A percentile compares a stretch with the other conserved stretches of the same genome.
Conservation (phyloP, 495 filamentous ascomycete genomes). For the Podospora anserina region DNA sequence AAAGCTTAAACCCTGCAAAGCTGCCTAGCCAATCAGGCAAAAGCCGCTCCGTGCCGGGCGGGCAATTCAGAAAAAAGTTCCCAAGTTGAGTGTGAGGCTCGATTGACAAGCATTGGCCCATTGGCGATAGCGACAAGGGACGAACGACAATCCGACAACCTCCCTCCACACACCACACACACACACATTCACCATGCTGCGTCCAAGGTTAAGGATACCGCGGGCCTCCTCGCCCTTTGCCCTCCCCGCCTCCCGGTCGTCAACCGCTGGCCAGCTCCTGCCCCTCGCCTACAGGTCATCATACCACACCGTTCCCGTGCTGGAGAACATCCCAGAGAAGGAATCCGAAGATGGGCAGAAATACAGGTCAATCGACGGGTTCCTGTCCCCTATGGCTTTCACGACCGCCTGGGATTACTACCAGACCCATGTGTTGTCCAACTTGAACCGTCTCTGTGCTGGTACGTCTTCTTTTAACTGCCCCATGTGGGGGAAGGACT, state of each 20-base stretch:
- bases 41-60: neutral
- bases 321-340: slow-evolving; percentile 52
- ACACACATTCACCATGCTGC: slow-evolving; percentile 35
- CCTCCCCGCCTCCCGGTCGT: slow-evolving; percentile 21
- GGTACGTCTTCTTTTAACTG: slow-evolving; percentile 51
- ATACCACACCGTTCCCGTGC: slow-evolving; percentile 55
- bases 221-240: slow-evolving; percentile 20
- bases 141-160: neutral
- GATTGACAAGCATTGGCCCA: slow-evolving; percentile 3
- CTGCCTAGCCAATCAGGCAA: neutral
- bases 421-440: slow-evolving; percentile 66
- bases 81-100: slow-evolving; percentile 3
- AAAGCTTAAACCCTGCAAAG: slow-evolving; percentile 27
- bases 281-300: slow-evolving; percentile 26
- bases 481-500: neutral
- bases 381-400: slow-evolving; percentile 65
- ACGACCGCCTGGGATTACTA: slow-evolving; percentile 80
- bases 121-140: slow-evolving; percentile 12
- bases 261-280: slow-evolving; percentile 17
- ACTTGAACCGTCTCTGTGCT: slow-evolving; percentile 68
- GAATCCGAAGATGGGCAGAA: slow-evolving; percentile 24
- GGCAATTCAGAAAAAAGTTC: slow-evolving; percentile 17
- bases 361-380: slow-evolving; percentile 29
- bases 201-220: slow-evolving; percentile 48
- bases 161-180: slow-evolving; percentile 1